A percentile compares a stretch with the other conserved stretches of the same genome.
Evolutionary conservation across 192 early-diverging fungal species (phyloP).

Genomic region (Glomus cerebriforme): DNA sequence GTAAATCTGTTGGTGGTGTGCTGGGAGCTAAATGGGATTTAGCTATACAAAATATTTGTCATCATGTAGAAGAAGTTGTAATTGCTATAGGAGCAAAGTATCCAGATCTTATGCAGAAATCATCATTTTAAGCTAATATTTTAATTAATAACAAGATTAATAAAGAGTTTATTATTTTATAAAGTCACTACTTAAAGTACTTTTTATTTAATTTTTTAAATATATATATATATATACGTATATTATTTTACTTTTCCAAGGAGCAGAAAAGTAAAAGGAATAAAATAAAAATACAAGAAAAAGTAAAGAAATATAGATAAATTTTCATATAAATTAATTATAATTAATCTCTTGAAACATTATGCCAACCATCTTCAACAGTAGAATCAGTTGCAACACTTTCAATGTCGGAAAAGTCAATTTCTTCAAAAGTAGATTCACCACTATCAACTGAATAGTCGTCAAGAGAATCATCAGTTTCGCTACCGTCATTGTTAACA

Average conservation of each 20-base stretch:
- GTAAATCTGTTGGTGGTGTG: slow-evolving; percentile 27
- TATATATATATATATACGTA: no score
- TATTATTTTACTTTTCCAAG: no score
- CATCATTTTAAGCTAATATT: neutral
- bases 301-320: no score
- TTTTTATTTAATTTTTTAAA: no score
- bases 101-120: slow-evolving; percentile 36
- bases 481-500: neutral
- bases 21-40: slow-evolving; percentile 54
- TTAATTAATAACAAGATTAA: no score
- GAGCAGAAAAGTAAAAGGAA: neutral
- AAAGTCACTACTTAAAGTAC: no score
- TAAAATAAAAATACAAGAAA: no score
- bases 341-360: neutral
- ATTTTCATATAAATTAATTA: neutral
- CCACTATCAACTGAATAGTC: neutral
- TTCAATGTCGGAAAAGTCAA: neutral
- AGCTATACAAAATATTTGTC: slow-evolving; percentile 59
- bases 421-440: neutral
- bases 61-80: slow-evolving; percentile 59
- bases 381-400: neutral
- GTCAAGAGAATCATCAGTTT: neutral
- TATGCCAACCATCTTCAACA: neutral
- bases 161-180: no score
- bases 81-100: slow-evolving; percentile 52